Evolutionary conservation across 306 rosid genomes (phyloP).

Genomic region (Sophora flavescens): DNA sequence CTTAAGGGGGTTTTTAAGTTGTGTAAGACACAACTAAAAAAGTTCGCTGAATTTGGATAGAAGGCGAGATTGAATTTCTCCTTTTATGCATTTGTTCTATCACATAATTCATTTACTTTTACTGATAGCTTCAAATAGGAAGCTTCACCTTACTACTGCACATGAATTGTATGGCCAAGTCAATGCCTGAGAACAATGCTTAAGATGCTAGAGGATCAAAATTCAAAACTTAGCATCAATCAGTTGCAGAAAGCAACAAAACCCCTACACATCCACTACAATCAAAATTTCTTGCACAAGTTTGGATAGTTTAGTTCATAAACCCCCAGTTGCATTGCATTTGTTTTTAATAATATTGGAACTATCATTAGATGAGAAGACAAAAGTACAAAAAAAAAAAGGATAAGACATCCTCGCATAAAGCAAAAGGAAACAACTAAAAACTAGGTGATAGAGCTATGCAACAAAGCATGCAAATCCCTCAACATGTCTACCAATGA

Average conservation of each 20-base stretch:
- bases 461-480: background rate
- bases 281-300: background rate
- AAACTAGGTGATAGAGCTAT: background rate
- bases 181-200: slow-evolving; percentile 8
- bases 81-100: slow-evolving; percentile 25
- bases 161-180: slow-evolving; percentile 15
- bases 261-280: slow-evolving; percentile 9
- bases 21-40: slow-evolving; percentile 26
- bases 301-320: slow-evolving; percentile 19
- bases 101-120: slow-evolving; percentile 3
- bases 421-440: background rate
- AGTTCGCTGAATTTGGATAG: background rate
- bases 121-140: slow-evolving; percentile 18
- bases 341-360: too few species aligned
- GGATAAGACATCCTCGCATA: too few species aligned
- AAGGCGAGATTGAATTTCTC: slow-evolving; percentile 33
- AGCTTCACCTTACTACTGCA: slow-evolving; percentile 11
- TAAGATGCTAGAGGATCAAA: background rate
- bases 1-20: background rate
- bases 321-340: background rate
- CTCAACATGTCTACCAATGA: background rate
- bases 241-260: background rate
- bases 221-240: slow-evolving; percentile 18
- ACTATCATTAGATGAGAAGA: too few species aligned
- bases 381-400: too few species aligned